Evolutionary conservation across 2,329 filamentous ascomycete genomes (phyloP).

Genomic region (Emmonsiellopsis sp.): DNA sequence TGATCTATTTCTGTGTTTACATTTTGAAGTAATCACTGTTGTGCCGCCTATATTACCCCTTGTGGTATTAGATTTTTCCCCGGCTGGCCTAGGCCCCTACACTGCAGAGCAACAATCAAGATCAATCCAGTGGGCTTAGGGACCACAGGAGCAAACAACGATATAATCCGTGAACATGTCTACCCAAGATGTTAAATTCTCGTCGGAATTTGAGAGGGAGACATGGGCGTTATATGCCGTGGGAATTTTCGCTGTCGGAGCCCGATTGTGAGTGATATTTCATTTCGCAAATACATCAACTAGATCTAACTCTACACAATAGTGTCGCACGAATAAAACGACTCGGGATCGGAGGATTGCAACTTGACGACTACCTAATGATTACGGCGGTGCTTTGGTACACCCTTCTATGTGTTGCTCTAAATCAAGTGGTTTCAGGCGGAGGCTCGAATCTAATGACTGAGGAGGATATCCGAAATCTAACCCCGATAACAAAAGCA

Average conservation of each 20-base stretch:
- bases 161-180: not conserved
- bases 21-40: too few species aligned
- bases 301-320: not conserved
- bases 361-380: slow-evolving; percentile 50
- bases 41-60: too few species aligned
- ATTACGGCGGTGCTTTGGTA: slow-evolving; percentile 45
- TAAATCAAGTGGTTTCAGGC: slow-evolving; percentile 45
- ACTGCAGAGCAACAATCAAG: not conserved
- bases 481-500: slow-evolving; percentile 38
- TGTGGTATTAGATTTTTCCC: too few species aligned
- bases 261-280: slow-evolving; percentile 32
- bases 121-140: not conserved
- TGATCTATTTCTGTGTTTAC: too few species aligned
- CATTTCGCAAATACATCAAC: slow-evolving; percentile 20
- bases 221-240: slow-evolving; percentile 29
- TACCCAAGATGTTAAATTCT: slow-evolving; percentile 9
- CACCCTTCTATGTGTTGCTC: slow-evolving; percentile 44
- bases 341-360: slow-evolving; percentile 40
- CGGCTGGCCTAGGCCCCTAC: too few species aligned
- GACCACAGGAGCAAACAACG: not conserved
- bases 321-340: slow-evolving; percentile 32
- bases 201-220: slow-evolving; percentile 22
- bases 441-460: slow-evolving; percentile 54
- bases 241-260: slow-evolving; percentile 25
- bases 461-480: slow-evolving; percentile 31